Conservation (phyloP, 2,329 filamentous ascomycete species). For the Sporothrix sp. region DNA sequence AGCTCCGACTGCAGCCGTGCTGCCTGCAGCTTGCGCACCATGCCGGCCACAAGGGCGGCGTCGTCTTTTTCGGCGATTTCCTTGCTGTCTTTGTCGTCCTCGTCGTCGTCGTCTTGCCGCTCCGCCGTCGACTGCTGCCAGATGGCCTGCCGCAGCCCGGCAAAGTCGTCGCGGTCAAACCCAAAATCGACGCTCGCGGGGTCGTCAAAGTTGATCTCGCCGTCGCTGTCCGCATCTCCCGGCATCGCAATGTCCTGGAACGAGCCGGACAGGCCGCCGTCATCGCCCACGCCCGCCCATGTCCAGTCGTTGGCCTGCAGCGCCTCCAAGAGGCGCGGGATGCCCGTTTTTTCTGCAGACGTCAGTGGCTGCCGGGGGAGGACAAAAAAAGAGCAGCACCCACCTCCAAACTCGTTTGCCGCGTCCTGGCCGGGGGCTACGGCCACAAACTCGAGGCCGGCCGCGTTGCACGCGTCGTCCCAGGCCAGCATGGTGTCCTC, state of each 20-base stretch:
- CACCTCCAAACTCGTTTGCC: slow-evolving; percentile 51
- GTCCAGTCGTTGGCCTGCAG: slow-evolving; percentile 58
- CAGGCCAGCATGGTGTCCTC: slow-evolving; percentile 42
- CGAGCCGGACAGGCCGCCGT: slow-evolving; percentile 19
- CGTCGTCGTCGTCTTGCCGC: neutral
- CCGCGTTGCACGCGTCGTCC: slow-evolving; percentile 50
- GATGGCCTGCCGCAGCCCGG: slow-evolving; percentile 42
- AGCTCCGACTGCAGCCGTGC: slow-evolving; percentile 50
- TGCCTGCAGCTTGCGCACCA: slow-evolving; percentile 56
- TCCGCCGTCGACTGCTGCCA: slow-evolving; percentile 28
- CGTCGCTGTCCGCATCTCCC: slow-evolving; percentile 21
- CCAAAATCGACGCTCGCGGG: slow-evolving; percentile 38
- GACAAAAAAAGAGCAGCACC: slow-evolving; percentile 19
- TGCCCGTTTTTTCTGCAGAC: slow-evolving; percentile 21
- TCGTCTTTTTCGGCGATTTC: slow-evolving; percentile 34
- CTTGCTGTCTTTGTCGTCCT: neutral
- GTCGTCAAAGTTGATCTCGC: slow-evolving; percentile 20
- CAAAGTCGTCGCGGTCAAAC: slow-evolving; percentile 43
- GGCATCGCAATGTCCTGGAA: neutral
- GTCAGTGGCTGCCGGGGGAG: neutral
- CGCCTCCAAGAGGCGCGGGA: slow-evolving; percentile 50
- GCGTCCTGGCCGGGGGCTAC: slow-evolving; percentile 28
- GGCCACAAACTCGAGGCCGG: slow-evolving; percentile 54
- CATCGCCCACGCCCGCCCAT: slow-evolving; percentile 11
- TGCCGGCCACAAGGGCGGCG: slow-evolving; percentile 48